phyloP scores from a whole-genome alignment of 768 basidiomycete genomes.

The Phanerochaete sordida region DNA sequence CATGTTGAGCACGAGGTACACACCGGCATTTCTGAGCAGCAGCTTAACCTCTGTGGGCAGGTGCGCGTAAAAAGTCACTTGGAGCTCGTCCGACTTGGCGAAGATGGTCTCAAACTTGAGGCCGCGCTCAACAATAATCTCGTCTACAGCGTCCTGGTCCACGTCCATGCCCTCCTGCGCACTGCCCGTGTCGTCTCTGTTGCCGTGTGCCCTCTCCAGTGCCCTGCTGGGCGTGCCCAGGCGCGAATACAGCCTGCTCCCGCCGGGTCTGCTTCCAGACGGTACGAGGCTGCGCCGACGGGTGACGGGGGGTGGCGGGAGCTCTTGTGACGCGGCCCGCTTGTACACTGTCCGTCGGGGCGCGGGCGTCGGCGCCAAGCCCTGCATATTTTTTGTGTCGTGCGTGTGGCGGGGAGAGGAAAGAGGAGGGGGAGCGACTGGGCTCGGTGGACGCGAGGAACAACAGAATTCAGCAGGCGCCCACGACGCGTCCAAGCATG shows the following conservation, averaged over 20 bases:
- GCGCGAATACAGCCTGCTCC: constrained; percentile 36
- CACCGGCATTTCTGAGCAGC: constrained; percentile 64
- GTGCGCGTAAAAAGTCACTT: constrained; percentile 63
- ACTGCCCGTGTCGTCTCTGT: constrained; percentile 34
- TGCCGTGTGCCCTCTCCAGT: constrained; percentile 23
- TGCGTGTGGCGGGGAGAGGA: background rate
- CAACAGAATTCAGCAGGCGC: constrained; percentile 11
- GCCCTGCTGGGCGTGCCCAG: constrained; percentile 36
- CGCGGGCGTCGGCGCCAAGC: constrained; percentile 57
- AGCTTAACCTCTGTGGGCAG: constrained; percentile 75
- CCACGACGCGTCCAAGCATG: constrained; percentile 17
- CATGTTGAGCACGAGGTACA: constrained; percentile 14
- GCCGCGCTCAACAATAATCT: constrained; percentile 31
- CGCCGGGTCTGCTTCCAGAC: constrained; percentile 18
- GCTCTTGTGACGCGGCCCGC: constrained; percentile 21
- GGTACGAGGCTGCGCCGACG: constrained; percentile 16
- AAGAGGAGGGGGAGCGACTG: background rate
- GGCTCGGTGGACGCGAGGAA: background rate
- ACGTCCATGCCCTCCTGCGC: constrained; percentile 53
- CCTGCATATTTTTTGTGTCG: constrained; percentile 40
- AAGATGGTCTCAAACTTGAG: constrained; percentile 40
- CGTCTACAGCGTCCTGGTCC: constrained; percentile 44
- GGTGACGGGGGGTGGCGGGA: constrained; percentile 23
- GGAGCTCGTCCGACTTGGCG: constrained; percentile 71
- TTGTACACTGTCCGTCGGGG: constrained; percentile 42